These are phyloP conservation scores for Amaranthus tricolor DNA, from an alignment of 179 eudicot species.

Conservation along the genomic window DNA sequence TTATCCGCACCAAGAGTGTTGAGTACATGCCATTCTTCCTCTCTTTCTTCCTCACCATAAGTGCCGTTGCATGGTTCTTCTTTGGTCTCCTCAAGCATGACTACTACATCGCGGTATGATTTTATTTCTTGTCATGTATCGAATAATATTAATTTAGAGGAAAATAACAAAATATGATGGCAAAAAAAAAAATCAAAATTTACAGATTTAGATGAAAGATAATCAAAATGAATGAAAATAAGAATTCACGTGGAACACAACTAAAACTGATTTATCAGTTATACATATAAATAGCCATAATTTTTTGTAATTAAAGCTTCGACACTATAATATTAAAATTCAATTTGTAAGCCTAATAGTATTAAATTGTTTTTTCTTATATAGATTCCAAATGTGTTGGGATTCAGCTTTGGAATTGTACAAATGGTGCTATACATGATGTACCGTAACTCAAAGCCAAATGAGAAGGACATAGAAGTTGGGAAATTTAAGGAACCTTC, in stretches of 20 bases:
- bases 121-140: not conserved
- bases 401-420: slow-evolving; percentile 52
- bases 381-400: slow-evolving; percentile 66
- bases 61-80: slow-evolving; percentile 52
- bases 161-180: no score
- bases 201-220: no score
- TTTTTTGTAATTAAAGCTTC: not conserved
- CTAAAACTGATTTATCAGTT: not conserved
- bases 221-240: no score
- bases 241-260: not conserved
- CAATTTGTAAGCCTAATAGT: not conserved
- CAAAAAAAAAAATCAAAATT: no score
- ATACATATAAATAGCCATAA: not conserved
- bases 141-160: no score
- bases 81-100: slow-evolving; percentile 42
- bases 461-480: slow-evolving; percentile 24
- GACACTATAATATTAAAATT: no score
- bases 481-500: slow-evolving; percentile 23
- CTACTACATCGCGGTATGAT: slow-evolving; percentile 39
- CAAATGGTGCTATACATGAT: slow-evolving; percentile 57
- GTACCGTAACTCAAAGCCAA: slow-evolving; percentile 41
- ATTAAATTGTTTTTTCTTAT: not conserved
- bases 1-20: slow-evolving; percentile 45
- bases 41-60: slow-evolving; percentile 50
- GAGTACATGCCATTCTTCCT: slow-evolving; percentile 53